phyloP scores from a whole-genome alignment of 1,284 basidiomycete species.

The Malassezia sp. region DNA sequence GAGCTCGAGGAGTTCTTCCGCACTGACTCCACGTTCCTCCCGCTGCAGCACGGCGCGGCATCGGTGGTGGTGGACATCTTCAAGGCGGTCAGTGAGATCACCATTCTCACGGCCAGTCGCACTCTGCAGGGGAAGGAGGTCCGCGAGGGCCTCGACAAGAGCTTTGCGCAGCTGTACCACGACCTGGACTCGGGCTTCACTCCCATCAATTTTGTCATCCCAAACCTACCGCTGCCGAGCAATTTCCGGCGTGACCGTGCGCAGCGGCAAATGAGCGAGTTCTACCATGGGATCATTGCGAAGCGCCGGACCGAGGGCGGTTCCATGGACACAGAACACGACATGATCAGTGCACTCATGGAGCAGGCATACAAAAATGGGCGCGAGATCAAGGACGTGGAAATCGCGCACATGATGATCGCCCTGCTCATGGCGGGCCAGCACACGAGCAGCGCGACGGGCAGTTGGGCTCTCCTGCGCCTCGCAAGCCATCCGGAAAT shows the following conservation, averaged over 20 bases:
- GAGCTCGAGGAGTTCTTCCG: constrained; percentile 28
- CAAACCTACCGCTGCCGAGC: constrained; percentile 77
- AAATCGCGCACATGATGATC: constrained; percentile 88
- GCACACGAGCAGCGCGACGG: constrained; percentile 86
- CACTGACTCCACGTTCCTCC: constrained; percentile 55
- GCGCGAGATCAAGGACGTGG: constrained; percentile 65
- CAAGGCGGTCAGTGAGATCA: constrained; percentile 74
- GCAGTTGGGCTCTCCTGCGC: constrained; percentile 80
- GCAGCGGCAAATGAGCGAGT: constrained; percentile 84
- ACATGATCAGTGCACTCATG: constrained; percentile 85
- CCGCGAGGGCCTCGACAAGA: constrained; percentile 64
- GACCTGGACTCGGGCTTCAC: constrained; percentile 67
- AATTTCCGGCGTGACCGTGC: constrained; percentile 79
- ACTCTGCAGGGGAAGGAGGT: constrained; percentile 90
- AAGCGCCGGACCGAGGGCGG: constrained; percentile 55
- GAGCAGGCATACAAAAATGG: constrained; percentile 79
- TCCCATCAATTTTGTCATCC: constrained; percentile 69
- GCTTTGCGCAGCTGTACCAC: constrained; percentile 72
- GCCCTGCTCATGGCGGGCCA: constrained; percentile 68
- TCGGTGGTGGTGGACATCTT: constrained; percentile 48
- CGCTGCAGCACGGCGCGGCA: constrained; percentile 39
- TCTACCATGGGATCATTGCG: constrained; percentile 78
- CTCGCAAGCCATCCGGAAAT: constrained; percentile 68
- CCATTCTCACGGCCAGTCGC: constrained; percentile 82
- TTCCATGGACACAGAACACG: constrained; percentile 53